Evolutionary conservation across 495 filamentous ascomycete genomes (phyloP).

Genomic region (Aspergillus ellipticus): DNA sequence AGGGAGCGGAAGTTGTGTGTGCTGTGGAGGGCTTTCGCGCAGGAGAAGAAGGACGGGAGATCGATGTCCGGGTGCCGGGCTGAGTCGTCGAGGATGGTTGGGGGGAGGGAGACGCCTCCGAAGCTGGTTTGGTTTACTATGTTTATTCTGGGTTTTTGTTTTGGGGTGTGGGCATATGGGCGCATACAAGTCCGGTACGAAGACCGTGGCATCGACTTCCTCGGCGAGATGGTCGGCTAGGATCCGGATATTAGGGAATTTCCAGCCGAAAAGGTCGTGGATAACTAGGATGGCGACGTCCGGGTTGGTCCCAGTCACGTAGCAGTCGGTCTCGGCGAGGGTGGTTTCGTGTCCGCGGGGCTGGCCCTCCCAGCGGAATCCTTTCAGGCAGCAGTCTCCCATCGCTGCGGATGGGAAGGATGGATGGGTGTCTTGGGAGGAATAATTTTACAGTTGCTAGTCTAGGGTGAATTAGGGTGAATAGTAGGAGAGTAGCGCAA

Average conservation of each 20-base stretch:
- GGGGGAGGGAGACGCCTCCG: constrained; percentile 30
- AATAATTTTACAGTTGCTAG: too few species aligned
- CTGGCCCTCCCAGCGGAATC: constrained; percentile 47
- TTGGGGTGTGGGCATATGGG: neutral
- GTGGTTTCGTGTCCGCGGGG: constrained; percentile 37
- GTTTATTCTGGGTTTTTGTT: neutral
- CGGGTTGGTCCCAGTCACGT: constrained; percentile 36
- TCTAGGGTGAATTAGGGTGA: too few species aligned
- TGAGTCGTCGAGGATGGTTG: constrained; percentile 33
- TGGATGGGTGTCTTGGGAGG: too few species aligned
- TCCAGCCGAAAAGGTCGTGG: constrained; percentile 52
- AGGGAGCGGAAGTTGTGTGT: constrained; percentile 34
- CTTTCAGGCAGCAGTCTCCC: constrained; percentile 23
- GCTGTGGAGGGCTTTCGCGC: constrained; percentile 40
- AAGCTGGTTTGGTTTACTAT: constrained; percentile 16
- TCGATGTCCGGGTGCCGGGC: too few species aligned
- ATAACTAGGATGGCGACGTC: constrained; percentile 41
- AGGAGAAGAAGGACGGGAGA: too few species aligned
- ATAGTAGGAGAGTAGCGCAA: too few species aligned
- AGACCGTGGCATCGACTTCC: constrained; percentile 47
- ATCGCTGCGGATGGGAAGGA: too few species aligned
- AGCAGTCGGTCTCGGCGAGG: constrained; percentile 33
- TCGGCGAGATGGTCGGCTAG: constrained; percentile 50
- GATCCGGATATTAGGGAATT: constrained; percentile 40
- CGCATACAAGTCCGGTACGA: constrained; percentile 42